Evolutionary conservation across 2,329 filamentous ascomycete genomes (phyloP).

Genomic region (Ciborinia camelliae): DNA sequence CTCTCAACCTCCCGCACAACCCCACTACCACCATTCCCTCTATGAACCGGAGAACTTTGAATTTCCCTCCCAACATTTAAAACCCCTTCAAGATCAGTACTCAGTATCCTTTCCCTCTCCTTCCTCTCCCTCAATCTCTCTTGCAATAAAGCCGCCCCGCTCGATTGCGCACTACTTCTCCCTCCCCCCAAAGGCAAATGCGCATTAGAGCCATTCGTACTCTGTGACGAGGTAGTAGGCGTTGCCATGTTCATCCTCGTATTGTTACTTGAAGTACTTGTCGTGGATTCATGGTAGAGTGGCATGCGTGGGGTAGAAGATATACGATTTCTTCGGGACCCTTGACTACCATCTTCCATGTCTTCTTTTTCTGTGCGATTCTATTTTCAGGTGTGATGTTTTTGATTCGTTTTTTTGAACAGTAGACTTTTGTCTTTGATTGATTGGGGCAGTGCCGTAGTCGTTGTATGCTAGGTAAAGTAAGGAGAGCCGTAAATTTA

Average conservation of each 20-base stretch:
- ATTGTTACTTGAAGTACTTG: constrained; percentile 26
- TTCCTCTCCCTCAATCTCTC: constrained; percentile 38
- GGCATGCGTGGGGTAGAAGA: constrained; percentile 23
- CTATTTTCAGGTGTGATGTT: background rate
- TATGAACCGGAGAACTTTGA: constrained; percentile 36
- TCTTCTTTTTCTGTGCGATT: background rate
- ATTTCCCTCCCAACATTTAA: constrained; percentile 23
- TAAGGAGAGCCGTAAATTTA: background rate
- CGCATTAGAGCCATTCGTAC: constrained; percentile 22
- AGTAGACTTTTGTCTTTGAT: background rate
- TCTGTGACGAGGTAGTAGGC: constrained; percentile 20
- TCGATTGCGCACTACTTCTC: constrained; percentile 19
- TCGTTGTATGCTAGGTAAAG: background rate
- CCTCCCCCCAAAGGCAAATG: constrained; percentile 22
- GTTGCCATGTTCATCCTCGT: constrained; percentile 30
- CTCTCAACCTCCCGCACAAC: constrained; percentile 26
- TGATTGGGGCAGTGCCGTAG: background rate
- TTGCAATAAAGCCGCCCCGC: constrained; percentile 35
- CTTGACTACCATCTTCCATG: constrained; percentile 20
- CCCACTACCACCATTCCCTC: constrained; percentile 14
- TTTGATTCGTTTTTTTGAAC: background rate
- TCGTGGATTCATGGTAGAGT: constrained; percentile 18
- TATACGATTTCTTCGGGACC: constrained; percentile 15
- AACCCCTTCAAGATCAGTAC: constrained; percentile 25
- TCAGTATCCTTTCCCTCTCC: constrained; percentile 33